Evolutionary conservation across 805 yeast species (phyloP), one percentile per base, ranked within the genome.

Genomic region (Ogataea methylovora): DNA sequence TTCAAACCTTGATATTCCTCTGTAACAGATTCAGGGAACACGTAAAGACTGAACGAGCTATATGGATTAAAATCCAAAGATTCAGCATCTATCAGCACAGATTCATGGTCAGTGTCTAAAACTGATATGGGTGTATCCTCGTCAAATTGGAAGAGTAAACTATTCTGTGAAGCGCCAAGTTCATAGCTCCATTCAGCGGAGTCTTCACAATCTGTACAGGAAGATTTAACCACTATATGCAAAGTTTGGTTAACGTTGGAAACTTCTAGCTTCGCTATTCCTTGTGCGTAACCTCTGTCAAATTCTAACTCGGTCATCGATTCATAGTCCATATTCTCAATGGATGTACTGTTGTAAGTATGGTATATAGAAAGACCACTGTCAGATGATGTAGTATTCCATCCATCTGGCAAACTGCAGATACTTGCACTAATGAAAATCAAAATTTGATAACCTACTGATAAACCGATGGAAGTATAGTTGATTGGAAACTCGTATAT

Each of bases 131-230:
- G 70, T 9, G 73, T 51, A 13, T 72, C 59, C 29, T 64, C 61
- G 52, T 79, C 86, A 83, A 84, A 81, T 49, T 79, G 84, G 45
- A 72, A 81, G 1, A 75, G 74, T 43, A 79, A 58, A 49, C 77
- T 77, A 32, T 65, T 65, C 46, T 70, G 78, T 3, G 85, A 76
- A 2, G 75, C 71, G 3, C 85, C 88, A 23, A 86, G 54, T 49
- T 77, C 73, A 48, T 79, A 83, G 7, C 63, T 42, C 88, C 88
- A 81, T 7, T 29, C 29, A 5, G 41, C 49, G 5, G 39, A 37
- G 11, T 40, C 41, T 5, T 33, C 20, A 40, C 59, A 53, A 5
- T 17, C 14, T 1, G 33, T 30, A 34, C 58, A 48, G 2, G 38
- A 51, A 2, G 60, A 45, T 2, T 27, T 32, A 3, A 59, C 45